Evolutionary conservation across 2,329 filamentous ascomycete species (phyloP).

Genomic region (Hyphodiscus sp.): DNA sequence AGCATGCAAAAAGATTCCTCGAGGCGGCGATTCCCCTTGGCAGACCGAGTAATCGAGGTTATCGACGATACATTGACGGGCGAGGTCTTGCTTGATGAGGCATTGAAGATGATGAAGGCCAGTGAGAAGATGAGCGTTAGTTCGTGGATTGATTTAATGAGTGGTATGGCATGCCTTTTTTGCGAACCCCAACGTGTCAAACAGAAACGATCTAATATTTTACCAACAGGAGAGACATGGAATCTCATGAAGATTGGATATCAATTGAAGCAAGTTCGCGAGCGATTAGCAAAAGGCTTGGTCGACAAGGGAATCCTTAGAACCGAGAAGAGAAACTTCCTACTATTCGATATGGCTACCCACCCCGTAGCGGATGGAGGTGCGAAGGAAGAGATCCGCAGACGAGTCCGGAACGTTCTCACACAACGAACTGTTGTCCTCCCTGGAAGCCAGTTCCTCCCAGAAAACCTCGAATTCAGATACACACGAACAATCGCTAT

Average conservation of each 20-base stretch:
- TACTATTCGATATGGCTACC: constrained; percentile 99
- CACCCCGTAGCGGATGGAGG: constrained; percentile 94
- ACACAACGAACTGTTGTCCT: constrained; percentile 93
- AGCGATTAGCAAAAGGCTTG: constrained; percentile 91
- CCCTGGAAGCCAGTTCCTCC: constrained; percentile 78
- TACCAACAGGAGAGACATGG: constrained; percentile 81
- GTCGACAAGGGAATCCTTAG: constrained; percentile 98
- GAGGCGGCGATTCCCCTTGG: constrained; percentile 83
- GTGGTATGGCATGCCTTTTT: constrained; percentile 50
- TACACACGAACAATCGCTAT: constrained; percentile 88
- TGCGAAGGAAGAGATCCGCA: constrained; percentile 94
- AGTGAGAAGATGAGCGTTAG: constrained; percentile 99
- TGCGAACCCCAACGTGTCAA: neutral
- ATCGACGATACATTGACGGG: constrained; percentile 94
- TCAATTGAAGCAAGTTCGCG: constrained; percentile 97
- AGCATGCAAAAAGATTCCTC: constrained; percentile 98
- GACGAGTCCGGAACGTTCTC: constrained; percentile 84
- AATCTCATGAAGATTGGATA: constrained; percentile 99
- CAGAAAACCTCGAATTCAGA: constrained; percentile 89
- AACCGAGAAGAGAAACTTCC: constrained; percentile 98
- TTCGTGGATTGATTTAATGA: constrained; percentile 98
- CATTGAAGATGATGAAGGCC: constrained; percentile 99
- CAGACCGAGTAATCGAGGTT: constrained; percentile 93
- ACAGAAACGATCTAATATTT: neutral
- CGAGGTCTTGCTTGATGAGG: constrained; percentile 94